Evolutionary conservation across 2,329 filamentous ascomycete genomes (phyloP).

Genomic region (Paramyrothecium roridum): DNA sequence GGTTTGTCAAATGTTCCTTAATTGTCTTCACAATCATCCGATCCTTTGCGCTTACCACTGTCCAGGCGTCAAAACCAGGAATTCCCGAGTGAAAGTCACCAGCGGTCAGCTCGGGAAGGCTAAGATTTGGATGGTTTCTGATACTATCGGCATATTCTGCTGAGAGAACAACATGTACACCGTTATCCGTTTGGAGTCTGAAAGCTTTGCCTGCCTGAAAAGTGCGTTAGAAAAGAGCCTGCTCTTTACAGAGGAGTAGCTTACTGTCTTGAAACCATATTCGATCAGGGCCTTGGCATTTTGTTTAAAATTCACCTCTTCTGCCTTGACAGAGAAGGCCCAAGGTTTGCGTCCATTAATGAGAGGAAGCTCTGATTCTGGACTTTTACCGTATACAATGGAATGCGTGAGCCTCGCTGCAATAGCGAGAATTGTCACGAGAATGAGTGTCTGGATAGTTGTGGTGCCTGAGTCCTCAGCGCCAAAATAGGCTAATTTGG

Average conservation of each 20-base stretch:
- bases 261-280: background rate
- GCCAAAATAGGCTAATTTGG: too few species aligned
- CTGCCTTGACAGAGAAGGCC: background rate
- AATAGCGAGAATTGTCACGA: too few species aligned
- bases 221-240: background rate
- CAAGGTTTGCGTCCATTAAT: background rate
- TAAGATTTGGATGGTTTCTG: background rate
- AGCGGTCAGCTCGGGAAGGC: background rate
- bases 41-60: background rate
- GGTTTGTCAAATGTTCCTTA: background rate
- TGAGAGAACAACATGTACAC: background rate
- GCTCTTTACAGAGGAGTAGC: background rate
- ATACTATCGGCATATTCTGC: background rate
- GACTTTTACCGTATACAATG: too few species aligned
- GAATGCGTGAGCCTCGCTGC: too few species aligned
- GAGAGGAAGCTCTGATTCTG: background rate
- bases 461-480: too few species aligned
- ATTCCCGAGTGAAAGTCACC: background rate
- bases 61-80: background rate
- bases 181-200: background rate
- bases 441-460: too few species aligned
- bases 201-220: background rate
- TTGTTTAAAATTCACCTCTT: background rate
- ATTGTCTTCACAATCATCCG: background rate
- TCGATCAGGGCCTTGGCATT: background rate